These are phyloP conservation scores for Trypanosoma lewisi DNA, from an alignment of 208 protist genomes.

Conservation along the genomic window DNA sequence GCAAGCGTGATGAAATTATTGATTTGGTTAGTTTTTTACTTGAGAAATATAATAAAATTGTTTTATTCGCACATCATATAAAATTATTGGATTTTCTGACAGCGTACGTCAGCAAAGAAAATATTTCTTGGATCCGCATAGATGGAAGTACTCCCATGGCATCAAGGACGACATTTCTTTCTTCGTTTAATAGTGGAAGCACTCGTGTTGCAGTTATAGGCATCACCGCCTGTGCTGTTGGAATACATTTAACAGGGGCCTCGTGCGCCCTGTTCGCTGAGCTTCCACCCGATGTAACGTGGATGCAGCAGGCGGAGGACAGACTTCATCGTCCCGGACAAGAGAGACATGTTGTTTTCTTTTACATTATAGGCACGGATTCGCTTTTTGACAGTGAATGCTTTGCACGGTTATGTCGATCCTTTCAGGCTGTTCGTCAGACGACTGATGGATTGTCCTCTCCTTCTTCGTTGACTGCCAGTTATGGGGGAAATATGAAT, in stretches of 20 bases:
- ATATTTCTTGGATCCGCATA: slow-evolving; percentile 47
- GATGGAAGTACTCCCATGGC: slow-evolving; percentile 49
- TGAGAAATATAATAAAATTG: slow-evolving; percentile 52
- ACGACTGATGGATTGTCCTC: slow-evolving; percentile 18
- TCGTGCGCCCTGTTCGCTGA: slow-evolving; percentile 81
- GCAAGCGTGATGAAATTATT: slow-evolving; percentile 52
- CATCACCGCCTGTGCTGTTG: slow-evolving; percentile 75
- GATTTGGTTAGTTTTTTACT: slow-evolving; percentile 60
- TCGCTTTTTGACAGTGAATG: slow-evolving; percentile 60
- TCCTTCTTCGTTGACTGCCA: slow-evolving; percentile 16
- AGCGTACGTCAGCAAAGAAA: slow-evolving; percentile 24
- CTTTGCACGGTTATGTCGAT: slow-evolving; percentile 51
- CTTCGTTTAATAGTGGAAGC: slow-evolving; percentile 39
- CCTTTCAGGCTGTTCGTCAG: slow-evolving; percentile 22
- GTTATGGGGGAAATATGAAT: slow-evolving; percentile 9
- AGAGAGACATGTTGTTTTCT: slow-evolving; percentile 39
- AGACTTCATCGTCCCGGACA: slow-evolving; percentile 78
- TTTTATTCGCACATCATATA: slow-evolving; percentile 80
- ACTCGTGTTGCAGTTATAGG: slow-evolving; percentile 61
- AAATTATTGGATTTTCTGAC: slow-evolving; percentile 50
- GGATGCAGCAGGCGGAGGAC: slow-evolving; percentile 85
- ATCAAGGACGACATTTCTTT: slow-evolving; percentile 35
- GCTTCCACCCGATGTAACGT: slow-evolving; percentile 70
- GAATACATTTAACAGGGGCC: slow-evolving; percentile 66
- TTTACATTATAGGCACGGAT: slow-evolving; percentile 65